phyloP scores from a whole-genome alignment of 2,329 filamentous ascomycete genomes.

The Botrytis medusae region DNA sequence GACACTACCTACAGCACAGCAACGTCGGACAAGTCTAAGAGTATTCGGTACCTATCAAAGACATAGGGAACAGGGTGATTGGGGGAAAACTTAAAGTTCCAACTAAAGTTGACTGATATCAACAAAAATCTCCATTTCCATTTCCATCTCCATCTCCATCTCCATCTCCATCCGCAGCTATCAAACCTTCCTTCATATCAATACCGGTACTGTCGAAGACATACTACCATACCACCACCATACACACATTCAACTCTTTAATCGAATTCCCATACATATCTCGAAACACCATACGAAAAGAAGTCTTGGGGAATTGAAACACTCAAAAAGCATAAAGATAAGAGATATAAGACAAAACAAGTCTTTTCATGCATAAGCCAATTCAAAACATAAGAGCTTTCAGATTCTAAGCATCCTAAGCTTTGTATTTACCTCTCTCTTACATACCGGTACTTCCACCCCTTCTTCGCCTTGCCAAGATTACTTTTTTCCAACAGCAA shows the following conservation, averaged over 20 bases:
- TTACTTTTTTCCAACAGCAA: constrained; percentile 15
- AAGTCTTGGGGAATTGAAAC: not conserved
- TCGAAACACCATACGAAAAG: constrained; percentile 30
- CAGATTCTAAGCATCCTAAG: not conserved
- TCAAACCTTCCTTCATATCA: not conserved
- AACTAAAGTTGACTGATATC: not conserved
- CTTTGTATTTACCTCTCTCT: not conserved
- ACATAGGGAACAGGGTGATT: not conserved
- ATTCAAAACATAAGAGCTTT: not conserved
- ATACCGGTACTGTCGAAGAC: not conserved
- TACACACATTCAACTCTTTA: not conserved
- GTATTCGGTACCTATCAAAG: not conserved
- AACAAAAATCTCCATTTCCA: not conserved
- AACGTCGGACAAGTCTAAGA: not conserved
- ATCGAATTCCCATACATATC: not conserved
- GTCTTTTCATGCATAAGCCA: constrained; percentile 2
- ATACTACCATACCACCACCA: not conserved
- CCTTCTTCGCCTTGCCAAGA: constrained; percentile 21
- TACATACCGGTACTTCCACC: not conserved
- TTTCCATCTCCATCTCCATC: not conserved
- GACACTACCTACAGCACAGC: not conserved
- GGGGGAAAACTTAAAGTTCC: not conserved
- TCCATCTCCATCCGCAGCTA: not conserved
- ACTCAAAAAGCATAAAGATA: not conserved
- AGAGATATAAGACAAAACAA: not conserved